Conservation (phyloP, 331 rosid genomes). For the Acacia pycnantha region DNA sequence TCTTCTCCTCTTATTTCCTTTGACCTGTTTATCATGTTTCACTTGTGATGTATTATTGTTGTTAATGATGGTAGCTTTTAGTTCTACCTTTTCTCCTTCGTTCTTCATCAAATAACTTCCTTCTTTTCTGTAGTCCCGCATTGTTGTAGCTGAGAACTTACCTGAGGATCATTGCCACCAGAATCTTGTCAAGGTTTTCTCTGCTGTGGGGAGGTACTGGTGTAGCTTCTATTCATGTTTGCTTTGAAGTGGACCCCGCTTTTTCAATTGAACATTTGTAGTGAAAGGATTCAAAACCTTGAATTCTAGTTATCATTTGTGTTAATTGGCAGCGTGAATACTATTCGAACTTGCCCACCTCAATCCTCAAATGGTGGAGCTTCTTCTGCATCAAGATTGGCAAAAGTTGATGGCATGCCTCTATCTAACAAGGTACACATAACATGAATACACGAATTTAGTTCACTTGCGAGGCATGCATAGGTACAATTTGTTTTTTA, state of each 20-base stretch:
- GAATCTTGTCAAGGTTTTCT: conserved; percentile 91
- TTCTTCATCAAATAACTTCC: conserved; percentile 5
- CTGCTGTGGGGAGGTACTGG: conserved; percentile 87
- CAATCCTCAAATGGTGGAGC: conserved; percentile 69
- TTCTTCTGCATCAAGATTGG: conserved; percentile 67
- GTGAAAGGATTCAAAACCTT: not conserved
- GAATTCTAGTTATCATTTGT: conserved; percentile 16
- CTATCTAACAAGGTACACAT: conserved; percentile 77
- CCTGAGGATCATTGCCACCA: conserved; percentile 99
- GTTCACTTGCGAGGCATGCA: not conserved
- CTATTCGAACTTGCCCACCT: conserved; percentile 96
- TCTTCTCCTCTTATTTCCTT: conserved; percentile 9
- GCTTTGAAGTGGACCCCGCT: not conserved
- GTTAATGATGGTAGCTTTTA: conserved; percentile 23
- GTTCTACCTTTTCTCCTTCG: not conserved
- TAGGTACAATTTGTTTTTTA: not conserved
- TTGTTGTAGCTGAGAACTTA: conserved; percentile 92
- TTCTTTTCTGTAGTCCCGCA: conserved; percentile 63
- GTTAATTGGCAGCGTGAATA: conserved; percentile 75
- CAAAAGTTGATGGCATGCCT: conserved; percentile 74
- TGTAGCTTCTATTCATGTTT: conserved; percentile 15
- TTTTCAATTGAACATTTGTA: not conserved
- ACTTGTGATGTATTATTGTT: conserved; percentile 12
- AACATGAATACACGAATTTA: not conserved
- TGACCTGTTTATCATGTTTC: conserved; percentile 6